A percentile compares a stretch with the other conserved stretches of the same genome.
phyloP scores from a whole-genome alignment of 345 rosid genomes.

The Excoecaria cochinchinensis region DNA sequence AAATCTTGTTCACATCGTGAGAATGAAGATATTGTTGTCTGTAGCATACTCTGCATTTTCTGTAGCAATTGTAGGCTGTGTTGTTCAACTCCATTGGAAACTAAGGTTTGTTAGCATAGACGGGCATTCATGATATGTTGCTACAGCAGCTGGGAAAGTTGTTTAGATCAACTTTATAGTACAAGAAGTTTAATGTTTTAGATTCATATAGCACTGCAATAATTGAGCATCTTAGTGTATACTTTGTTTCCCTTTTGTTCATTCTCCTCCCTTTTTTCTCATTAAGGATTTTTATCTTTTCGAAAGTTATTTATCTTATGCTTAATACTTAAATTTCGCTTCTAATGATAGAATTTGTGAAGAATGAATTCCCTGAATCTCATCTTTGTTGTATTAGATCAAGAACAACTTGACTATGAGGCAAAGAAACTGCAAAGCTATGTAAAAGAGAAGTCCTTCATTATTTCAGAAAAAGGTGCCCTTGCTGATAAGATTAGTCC shows the following conservation, averaged over 20 bases:
- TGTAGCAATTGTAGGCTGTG: neutral
- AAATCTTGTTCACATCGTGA: neutral
- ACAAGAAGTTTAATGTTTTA: neutral
- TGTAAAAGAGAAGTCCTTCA: slow-evolving; percentile 65
- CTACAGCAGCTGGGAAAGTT: neutral
- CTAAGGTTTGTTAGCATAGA: neutral
- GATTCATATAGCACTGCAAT: neutral
- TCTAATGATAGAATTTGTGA: neutral
- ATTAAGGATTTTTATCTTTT: neutral
- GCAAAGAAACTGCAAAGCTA: slow-evolving; percentile 69
- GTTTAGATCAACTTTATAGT: neutral
- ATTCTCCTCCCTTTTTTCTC: neutral
- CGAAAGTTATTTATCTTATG: neutral
- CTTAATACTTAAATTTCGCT: neutral
- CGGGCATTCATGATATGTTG: neutral
- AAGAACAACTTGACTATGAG: slow-evolving; percentile 53
- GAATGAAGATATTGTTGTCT: neutral
- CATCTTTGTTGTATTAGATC: slow-evolving; percentile 43
- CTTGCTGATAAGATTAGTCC: slow-evolving; percentile 71
- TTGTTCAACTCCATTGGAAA: neutral
- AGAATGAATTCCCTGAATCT: neutral
- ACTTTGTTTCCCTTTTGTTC: neutral
- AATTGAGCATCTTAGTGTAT: neutral
- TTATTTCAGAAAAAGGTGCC: slow-evolving; percentile 65
- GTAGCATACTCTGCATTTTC: neutral